These are phyloP conservation scores for Pyrus pyrifolia DNA, from an alignment of 306 rosid genomes.

Conservation along the genomic window DNA sequence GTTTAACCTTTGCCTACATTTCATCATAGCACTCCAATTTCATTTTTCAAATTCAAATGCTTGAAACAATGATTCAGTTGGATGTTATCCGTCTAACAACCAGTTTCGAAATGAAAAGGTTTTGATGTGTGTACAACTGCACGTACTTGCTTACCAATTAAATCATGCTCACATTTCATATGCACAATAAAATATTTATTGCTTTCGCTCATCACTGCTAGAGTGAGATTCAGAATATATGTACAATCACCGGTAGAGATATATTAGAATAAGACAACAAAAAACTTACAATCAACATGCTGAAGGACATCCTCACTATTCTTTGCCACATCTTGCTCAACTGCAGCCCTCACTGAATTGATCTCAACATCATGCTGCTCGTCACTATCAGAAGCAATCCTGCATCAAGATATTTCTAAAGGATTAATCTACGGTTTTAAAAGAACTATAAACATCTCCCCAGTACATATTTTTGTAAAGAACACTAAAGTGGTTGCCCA, in stretches of 20 bases:
- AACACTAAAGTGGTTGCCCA: neutral
- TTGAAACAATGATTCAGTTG: neutral
- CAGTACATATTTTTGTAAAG: neutral
- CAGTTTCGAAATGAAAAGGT: neutral
- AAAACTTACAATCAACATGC: conserved; percentile 54
- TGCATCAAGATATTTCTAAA: conserved; percentile 12
- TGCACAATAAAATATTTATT: too few relatives aligned
- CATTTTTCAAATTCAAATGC: neutral
- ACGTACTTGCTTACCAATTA: too few relatives aligned
- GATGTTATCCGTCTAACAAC: neutral
- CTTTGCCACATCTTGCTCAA: conserved; percentile 62
- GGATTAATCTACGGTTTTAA: neutral
- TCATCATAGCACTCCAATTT: neutral
- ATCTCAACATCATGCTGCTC: conserved; percentile 65
- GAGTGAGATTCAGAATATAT: neutral
- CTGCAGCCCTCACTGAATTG: conserved; percentile 46
- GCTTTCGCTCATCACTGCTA: neutral
- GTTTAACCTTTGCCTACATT: neutral
- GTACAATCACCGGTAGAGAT: neutral
- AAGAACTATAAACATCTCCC: neutral
- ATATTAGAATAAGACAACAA: neutral
- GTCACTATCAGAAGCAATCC: conserved; percentile 54
- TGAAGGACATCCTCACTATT: conserved; percentile 44
- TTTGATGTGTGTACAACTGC: too few relatives aligned
- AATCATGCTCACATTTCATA: too few relatives aligned